A percentile compares a stretch with the other conserved stretches of the same genome.
Evolutionary conservation across 2,329 filamentous ascomycete species (phyloP).

Genomic region (Trichoderma koningii): DNA sequence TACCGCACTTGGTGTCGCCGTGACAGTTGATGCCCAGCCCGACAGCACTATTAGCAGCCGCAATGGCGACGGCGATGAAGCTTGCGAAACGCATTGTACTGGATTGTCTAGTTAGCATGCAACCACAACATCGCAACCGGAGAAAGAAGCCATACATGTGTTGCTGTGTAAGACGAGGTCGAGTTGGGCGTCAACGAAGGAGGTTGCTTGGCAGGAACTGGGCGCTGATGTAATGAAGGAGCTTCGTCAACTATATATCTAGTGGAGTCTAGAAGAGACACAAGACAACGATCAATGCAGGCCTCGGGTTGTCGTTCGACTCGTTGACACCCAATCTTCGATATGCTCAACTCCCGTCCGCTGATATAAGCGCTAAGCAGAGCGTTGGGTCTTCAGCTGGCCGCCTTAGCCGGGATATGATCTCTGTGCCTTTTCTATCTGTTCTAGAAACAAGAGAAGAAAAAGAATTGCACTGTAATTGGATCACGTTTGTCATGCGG

Average conservation of each 20-base stretch:
- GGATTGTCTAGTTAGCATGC: neutral
- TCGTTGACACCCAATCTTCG: conserved; percentile 18
- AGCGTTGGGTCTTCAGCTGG: conserved; percentile 5
- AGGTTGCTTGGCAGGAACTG: neutral
- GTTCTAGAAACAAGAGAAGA: neutral
- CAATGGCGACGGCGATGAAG: conserved; percentile 2
- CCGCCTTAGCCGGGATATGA: conserved; percentile 21
- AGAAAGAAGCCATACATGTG: too few relatives aligned
- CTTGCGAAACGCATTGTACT: conserved; percentile 10
- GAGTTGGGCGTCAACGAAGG: neutral
- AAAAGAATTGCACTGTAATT: neutral
- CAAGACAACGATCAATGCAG: neutral
- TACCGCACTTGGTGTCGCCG: conserved; percentile 3
- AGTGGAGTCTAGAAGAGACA: conserved; percentile 1
- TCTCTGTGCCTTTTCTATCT: neutral
- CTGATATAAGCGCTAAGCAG: conserved; percentile 23
- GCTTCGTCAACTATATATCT: conserved; percentile 8
- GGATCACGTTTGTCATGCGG: conserved; percentile 17
- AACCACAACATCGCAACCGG: too few relatives aligned
- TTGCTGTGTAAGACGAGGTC: neutral
- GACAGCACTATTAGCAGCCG: conserved; percentile 1
- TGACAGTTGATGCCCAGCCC: conserved; percentile 23
- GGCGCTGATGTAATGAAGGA: conserved; percentile 15
- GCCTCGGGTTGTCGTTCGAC: conserved; percentile 14
- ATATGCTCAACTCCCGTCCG: neutral